These are phyloP conservation scores for Trichoderma aggressivum DNA, from an alignment of 2,329 filamentous ascomycete genomes.

Conservation along the genomic window DNA sequence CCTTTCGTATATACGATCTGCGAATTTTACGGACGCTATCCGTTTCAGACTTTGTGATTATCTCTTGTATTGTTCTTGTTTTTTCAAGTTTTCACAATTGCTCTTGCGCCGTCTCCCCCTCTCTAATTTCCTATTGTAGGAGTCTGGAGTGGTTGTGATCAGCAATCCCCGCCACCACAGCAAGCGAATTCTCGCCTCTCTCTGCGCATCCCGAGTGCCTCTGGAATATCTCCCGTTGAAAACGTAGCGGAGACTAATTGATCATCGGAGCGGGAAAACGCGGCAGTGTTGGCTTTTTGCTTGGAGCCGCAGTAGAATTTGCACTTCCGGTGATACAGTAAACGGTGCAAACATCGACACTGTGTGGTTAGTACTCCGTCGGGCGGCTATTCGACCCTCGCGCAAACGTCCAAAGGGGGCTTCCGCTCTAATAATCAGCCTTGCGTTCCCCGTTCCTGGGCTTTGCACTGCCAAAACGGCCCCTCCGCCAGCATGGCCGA, in stretches of 20 bases:
- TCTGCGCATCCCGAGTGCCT: neutral
- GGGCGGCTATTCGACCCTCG: neutral
- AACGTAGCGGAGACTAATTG: neutral
- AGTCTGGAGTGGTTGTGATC: neutral
- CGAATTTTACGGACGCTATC: neutral
- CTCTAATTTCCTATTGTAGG: neutral
- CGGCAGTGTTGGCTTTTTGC: neutral
- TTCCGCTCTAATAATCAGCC: constrained; percentile 10
- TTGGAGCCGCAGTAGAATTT: neutral
- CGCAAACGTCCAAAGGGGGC: neutral
- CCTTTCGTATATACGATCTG: neutral
- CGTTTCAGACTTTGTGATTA: neutral
- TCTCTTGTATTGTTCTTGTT: neutral
- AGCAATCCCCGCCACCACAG: neutral
- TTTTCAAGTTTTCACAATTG: neutral
- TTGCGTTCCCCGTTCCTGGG: neutral
- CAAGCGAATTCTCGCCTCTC: neutral
- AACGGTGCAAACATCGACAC: neutral
- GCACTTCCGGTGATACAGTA: neutral
- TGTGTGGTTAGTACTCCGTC: neutral
- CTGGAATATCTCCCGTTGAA: neutral
- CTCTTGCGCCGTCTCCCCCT: neutral
- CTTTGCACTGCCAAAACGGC: neutral
- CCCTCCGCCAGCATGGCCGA: neutral
- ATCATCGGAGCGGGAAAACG: neutral